Evolutionary conservation across 164 flowering plant genomes (phyloP), one percentile per base, ranked within the genome.

Genomic region (Vitis cinerea): DNA sequence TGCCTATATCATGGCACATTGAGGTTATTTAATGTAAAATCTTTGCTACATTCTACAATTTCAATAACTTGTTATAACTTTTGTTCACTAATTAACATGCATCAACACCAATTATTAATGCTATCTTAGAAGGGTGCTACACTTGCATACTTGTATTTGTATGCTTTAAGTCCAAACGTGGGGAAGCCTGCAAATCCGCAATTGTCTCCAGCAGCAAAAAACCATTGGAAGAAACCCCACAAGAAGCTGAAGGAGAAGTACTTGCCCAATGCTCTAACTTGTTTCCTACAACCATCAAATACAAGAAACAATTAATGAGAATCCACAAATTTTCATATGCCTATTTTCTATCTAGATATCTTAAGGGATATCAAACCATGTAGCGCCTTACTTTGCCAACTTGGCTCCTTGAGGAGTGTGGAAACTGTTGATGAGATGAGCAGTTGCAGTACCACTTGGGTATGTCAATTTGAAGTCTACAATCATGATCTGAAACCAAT

Each of bases 361-460:
- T 23, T 4, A 4, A 8, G 60, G 9, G 68, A 65, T 9, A 68
- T 19, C n/a, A 15, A 19, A 2, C 9, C 17, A 31, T 14, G 6
- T 63, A 64, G 29, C 15, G 30, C 9, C 63, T 70, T 73, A 85
- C 93, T 82, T 86, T 37, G 88, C 92, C 63, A 85, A 66, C 51
- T 82, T 82, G 59, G 84, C 87, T 58, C 92, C 90, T 44, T 77
- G 67, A 55, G 92, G 85, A n/a, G 90, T 86, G 70, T 86, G 92
- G 72, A 88, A 86, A 61, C 90, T 79, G 78, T 88, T 88, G 81
- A 88, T 86, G 30, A 88, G 85, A 65, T 78, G 75, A 52, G 90
- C 92, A 68, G 90, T 87, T 2, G 89, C 90, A n/a, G 87, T 85
- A 3, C 90, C 90, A 72, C 93, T 85, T 5, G 93, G 93, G 67